These are phyloP conservation scores for Ajuga reptans DNA, from an alignment of 305 asterid species.

Conservation along the genomic window DNA sequence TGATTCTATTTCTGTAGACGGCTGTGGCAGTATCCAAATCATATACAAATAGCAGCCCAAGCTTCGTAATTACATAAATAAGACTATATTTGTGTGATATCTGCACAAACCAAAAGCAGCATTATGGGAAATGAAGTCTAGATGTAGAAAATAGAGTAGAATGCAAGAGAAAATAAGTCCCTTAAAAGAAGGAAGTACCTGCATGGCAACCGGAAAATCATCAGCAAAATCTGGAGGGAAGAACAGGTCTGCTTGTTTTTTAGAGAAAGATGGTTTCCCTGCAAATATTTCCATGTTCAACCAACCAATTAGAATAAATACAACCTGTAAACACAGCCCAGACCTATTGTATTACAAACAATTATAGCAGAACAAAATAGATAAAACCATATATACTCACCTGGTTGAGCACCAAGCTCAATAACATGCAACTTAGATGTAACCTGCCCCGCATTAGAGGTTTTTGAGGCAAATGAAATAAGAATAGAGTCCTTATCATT, in stretches of 20 bases:
- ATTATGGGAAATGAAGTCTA: constrained; percentile 15
- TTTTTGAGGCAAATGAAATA: constrained; percentile 82
- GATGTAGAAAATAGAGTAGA: background rate
- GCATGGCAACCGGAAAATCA: constrained; percentile 50
- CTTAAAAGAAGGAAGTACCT: constrained; percentile 22
- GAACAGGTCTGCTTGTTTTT: constrained; percentile 97
- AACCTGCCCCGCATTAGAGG: constrained; percentile 73
- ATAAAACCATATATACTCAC: constrained; percentile 29
- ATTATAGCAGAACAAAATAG: background rate
- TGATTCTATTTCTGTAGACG: constrained; percentile 90
- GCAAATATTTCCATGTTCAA: constrained; percentile 23
- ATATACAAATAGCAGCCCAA: constrained; percentile 96
- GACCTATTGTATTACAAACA: background rate
- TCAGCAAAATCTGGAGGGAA: constrained; percentile 96
- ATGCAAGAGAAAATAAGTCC: background rate
- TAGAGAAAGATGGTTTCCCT: constrained; percentile 89
- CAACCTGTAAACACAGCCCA: constrained; percentile 1
- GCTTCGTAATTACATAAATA: constrained; percentile 90
- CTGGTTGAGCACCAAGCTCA: constrained; percentile 99
- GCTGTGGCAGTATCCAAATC: constrained; percentile 96
- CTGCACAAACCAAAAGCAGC: constrained; percentile 40
- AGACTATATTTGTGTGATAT: constrained; percentile 89
- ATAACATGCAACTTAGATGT: constrained; percentile 88
- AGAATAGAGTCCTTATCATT: constrained; percentile 86
- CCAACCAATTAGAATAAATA: constrained; percentile 18